Evolutionary conservation across 2,329 filamentous ascomycete species (phyloP).

Genomic region (Arthrobotrys sphaeroides): DNA sequence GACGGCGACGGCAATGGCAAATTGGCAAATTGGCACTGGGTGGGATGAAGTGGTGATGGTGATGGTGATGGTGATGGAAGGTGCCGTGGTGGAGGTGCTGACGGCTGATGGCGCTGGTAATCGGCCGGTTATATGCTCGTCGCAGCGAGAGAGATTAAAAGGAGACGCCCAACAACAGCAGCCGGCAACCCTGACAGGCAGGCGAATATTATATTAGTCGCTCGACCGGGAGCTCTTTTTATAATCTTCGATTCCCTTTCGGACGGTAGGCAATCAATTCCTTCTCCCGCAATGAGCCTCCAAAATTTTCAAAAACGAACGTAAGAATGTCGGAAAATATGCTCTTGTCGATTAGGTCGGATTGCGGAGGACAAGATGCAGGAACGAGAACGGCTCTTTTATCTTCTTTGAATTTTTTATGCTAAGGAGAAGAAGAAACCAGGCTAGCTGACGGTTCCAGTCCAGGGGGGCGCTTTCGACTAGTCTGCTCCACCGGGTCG

Average conservation of each 20-base stretch:
- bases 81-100: background rate
- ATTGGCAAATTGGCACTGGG: too few species aligned
- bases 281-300: background rate
- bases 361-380: background rate
- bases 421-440: background rate
- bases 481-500: background rate
- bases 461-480: conserved; percentile 23
- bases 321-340: conserved; percentile 24
- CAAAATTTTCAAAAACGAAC: conserved; percentile 30
- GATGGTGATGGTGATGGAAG: background rate
- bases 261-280: background rate
- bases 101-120: conserved; percentile 25
- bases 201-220: background rate
- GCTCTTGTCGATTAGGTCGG: conserved; percentile 18
- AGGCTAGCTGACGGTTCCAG: background rate
- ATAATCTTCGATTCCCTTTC: background rate
- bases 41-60: too few species aligned
- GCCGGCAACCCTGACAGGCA: background rate
- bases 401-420: too few species aligned
- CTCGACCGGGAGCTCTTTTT: conserved; percentile 13
- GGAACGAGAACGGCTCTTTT: background rate
- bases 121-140: conserved; percentile 13
- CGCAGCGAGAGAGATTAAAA: conserved; percentile 16
- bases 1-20: too few species aligned
- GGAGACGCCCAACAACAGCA: conserved; percentile 2